These are phyloP conservation scores for Aspergillus latus DNA, from an alignment of 2,329 filamentous ascomycete genomes.

Conservation along the genomic window DNA sequence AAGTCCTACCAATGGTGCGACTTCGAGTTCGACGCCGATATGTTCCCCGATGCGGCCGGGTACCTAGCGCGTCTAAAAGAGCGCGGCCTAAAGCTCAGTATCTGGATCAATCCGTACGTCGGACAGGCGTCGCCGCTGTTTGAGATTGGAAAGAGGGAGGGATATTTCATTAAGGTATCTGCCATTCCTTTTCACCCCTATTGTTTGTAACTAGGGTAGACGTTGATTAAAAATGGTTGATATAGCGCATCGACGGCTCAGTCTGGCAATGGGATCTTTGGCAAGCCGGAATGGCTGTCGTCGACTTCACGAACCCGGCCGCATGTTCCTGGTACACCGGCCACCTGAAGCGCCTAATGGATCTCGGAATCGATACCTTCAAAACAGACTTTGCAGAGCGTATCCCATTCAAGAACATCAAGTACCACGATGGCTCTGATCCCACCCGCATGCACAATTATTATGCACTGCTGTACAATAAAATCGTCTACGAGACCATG, in stretches of 20 bases:
- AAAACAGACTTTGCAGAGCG: conserved; percentile 77
- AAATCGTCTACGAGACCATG: conserved; percentile 66
- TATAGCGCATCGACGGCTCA: conserved; percentile 61
- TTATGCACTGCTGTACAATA: conserved; percentile 73
- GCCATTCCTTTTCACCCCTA: not conserved
- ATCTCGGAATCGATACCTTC: conserved; percentile 68
- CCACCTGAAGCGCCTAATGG: conserved; percentile 64
- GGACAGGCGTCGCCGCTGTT: conserved; percentile 69
- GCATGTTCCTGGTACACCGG: conserved; percentile 64
- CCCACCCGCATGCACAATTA: conserved; percentile 72
- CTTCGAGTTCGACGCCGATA: conserved; percentile 67
- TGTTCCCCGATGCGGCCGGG: conserved; percentile 66
- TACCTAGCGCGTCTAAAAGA: conserved; percentile 66
- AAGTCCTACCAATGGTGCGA: conserved; percentile 74
- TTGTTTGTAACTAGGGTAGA: not conserved
- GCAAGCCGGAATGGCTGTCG: conserved; percentile 73
- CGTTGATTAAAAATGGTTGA: conserved; percentile 1
- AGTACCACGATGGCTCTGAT: conserved; percentile 63
- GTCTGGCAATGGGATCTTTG: conserved; percentile 76
- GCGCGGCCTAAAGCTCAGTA: conserved; percentile 65
- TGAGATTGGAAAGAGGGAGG: conserved; percentile 59
- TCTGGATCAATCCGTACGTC: conserved; percentile 76
- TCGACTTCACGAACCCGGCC: conserved; percentile 72
- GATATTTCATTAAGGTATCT: conserved; percentile 63
- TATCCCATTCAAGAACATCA: conserved; percentile 64